phyloP scores from a whole-genome alignment of 2,329 filamentous ascomycete species.

The Fusarium camptoceras region DNA sequence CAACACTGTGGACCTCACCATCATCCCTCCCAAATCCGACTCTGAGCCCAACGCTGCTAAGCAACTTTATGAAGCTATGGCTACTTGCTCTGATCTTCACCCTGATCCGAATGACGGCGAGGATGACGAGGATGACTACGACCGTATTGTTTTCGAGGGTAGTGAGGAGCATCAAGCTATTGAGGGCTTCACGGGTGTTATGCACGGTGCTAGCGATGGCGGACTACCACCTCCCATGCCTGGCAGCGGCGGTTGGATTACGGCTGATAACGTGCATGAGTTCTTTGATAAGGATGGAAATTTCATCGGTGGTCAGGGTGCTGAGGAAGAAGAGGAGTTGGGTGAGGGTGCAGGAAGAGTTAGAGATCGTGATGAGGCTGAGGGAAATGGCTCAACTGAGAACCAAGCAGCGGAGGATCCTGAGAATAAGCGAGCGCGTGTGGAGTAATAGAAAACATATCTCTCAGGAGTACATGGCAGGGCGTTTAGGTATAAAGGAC shows the following conservation, averaged over 20 bases:
- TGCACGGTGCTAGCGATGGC: conserved; percentile 60
- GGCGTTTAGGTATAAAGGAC: conserved; percentile 33
- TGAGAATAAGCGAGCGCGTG: conserved; percentile 62
- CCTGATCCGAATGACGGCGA: conserved; percentile 73
- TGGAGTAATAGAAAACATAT: conserved; percentile 52
- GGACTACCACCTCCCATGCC: conserved; percentile 75
- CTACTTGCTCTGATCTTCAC: conserved; percentile 80
- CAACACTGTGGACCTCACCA: conserved; percentile 73
- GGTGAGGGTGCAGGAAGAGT: conserved; percentile 74
- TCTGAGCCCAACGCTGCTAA: conserved; percentile 43
- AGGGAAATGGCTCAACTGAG: conserved; percentile 60
- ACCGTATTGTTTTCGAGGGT: conserved; percentile 69
- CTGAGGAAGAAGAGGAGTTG: conserved; percentile 60
- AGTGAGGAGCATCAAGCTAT: conserved; percentile 62
- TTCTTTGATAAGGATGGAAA: conserved; percentile 86
- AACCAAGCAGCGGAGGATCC: conserved; percentile 52
- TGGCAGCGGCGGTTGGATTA: conserved; percentile 86
- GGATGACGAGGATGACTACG: conserved; percentile 67
- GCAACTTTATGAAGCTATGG: conserved; percentile 75
- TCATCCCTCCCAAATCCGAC: conserved; percentile 63
- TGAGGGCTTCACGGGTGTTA: conserved; percentile 68
- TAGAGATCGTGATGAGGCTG: conserved; percentile 65
- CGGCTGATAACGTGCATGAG: conserved; percentile 87
- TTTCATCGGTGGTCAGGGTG: conserved; percentile 67
- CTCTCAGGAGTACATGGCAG: conserved; percentile 30